Evolutionary conservation across 2,329 filamentous ascomycete genomes (phyloP).

Genomic region (Fusarium austroafricanum): DNA sequence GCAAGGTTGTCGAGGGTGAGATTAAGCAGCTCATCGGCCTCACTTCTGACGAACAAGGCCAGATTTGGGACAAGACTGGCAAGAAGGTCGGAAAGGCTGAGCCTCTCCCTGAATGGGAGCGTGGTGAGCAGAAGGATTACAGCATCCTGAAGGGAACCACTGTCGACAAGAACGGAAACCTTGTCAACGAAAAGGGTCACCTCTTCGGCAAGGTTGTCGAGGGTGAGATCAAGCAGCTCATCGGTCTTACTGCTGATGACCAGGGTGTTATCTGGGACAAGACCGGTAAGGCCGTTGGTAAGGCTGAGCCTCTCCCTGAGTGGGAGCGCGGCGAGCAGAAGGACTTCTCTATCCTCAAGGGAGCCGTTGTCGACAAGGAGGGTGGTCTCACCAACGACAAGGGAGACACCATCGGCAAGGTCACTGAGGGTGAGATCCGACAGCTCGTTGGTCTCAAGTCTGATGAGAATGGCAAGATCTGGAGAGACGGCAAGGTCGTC

Average conservation of each 20-base stretch:
- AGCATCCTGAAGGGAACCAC: constrained; percentile 58
- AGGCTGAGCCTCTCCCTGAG: constrained; percentile 71
- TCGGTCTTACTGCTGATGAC: constrained; percentile 72
- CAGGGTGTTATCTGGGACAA: constrained; percentile 75
- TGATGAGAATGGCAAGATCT: constrained; percentile 76
- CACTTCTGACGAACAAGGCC: constrained; percentile 73
- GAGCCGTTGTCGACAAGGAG: constrained; percentile 55
- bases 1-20: constrained; percentile 71
- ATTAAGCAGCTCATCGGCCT: constrained; percentile 72
- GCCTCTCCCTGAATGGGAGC: constrained; percentile 67
- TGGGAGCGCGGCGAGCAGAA: constrained; percentile 60
- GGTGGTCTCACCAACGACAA: constrained; percentile 67
- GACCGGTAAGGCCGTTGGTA: constrained; percentile 73
- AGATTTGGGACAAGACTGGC: constrained; percentile 70
- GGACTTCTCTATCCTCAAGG: constrained; percentile 36
- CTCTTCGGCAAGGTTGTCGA: constrained; percentile 72
- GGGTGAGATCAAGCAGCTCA: constrained; percentile 73
- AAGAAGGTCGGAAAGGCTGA: constrained; percentile 75
- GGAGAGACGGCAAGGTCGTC: constrained; percentile 73
- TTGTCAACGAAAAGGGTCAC: constrained; percentile 64
- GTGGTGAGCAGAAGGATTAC: constrained; percentile 51
- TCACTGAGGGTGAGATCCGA: constrained; percentile 71
- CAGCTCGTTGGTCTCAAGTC: constrained; percentile 74
- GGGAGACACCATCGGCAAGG: constrained; percentile 67
- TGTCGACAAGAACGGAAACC: constrained; percentile 70